These are phyloP conservation scores for Fusarium austroafricanum DNA, from an alignment of 2,329 filamentous ascomycete genomes.

Conservation along the genomic window DNA sequence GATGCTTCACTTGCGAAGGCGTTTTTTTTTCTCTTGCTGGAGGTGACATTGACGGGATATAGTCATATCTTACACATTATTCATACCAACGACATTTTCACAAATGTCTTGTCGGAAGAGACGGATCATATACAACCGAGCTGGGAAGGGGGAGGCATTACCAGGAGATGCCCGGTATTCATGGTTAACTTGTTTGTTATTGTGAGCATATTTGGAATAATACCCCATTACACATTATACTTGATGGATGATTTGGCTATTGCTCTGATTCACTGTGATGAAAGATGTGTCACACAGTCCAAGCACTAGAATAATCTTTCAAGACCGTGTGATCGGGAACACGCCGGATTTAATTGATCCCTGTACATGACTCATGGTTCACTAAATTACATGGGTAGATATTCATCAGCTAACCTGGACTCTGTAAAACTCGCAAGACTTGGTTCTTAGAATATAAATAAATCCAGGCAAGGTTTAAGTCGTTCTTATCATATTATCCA, in stretches of 20 bases:
- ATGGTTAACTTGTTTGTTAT: conserved; percentile 42
- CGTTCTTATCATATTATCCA: no score
- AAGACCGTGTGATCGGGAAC: not conserved
- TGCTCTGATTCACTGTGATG: not conserved
- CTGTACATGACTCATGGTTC: no score
- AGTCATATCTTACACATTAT: conserved; percentile 30
- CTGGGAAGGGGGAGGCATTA: conserved; percentile 12
- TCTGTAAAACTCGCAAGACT: no score
- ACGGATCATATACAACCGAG: conserved; percentile 31
- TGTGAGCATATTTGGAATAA: conserved; percentile 47
- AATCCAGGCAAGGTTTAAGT: no score
- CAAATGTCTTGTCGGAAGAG: conserved; percentile 29
- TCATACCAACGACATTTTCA: conserved; percentile 25
- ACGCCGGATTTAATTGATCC: not conserved
- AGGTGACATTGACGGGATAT: conserved; percentile 24
- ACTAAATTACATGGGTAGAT: no score
- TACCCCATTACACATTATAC: conserved; percentile 42
- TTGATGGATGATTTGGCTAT: not conserved
- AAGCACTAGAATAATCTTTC: not conserved
- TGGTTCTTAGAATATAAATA: no score
- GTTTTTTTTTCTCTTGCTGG: conserved; percentile 27
- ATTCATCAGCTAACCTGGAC: no score
- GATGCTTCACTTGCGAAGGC: conserved; percentile 26
- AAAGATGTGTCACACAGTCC: no score
- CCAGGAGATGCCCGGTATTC: conserved; percentile 35